A percentile compares a stretch with the other conserved stretches of the same genome.
These are phyloP conservation scores for Melampsora abietis-canadensis DNA, from an alignment of 1,284 basidiomycete species.

Conservation along the genomic window DNA sequence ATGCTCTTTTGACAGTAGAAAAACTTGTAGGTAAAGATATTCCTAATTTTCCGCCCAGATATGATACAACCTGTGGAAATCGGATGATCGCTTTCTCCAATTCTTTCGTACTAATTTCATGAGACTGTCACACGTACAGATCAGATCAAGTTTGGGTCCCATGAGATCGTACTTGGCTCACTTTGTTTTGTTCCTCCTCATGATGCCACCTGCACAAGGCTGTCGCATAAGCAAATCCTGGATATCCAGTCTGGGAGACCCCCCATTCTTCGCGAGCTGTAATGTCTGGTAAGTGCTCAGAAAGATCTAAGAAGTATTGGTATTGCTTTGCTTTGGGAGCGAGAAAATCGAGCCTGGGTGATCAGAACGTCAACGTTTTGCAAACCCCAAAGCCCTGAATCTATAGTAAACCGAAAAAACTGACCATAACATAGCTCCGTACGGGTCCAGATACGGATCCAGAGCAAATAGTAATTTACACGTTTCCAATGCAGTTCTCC, in stretches of 20 bases:
- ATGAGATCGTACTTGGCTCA: not conserved
- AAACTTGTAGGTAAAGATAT: conserved; percentile 63
- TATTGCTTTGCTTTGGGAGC: conserved; percentile 73
- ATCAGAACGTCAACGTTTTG: not conserved
- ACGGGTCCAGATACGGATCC: conserved; percentile 64
- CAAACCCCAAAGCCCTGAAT: not conserved
- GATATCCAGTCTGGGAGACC: conserved; percentile 26
- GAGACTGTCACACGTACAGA: conserved; percentile 54
- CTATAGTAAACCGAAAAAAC: not conserved
- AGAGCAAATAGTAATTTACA: conserved; percentile 67
- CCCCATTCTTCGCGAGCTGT: conserved; percentile 15
- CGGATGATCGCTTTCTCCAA: conserved; percentile 68
- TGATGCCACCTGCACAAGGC: conserved; percentile 28
- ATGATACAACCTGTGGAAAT: conserved; percentile 74
- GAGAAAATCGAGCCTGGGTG: conserved; percentile 62
- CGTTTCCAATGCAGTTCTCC: conserved; percentile 83
- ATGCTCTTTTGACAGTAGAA: conserved; percentile 59
- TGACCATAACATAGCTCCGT: conserved; percentile 75
- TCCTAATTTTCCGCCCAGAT: conserved; percentile 79
- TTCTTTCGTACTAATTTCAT: conserved; percentile 64
- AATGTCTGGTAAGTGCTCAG: conserved; percentile 14
- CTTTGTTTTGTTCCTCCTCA: conserved; percentile 15
- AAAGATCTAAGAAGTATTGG: conserved; percentile 21
- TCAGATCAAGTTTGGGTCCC: not conserved
- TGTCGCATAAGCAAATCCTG: conserved; percentile 25